Percentiles rank a stretch among this genome's conserved stretches.
Conservation (phyloP, 2,329 filamentous ascomycete genomes). For the Neophaeococcomyces aloes region DNA sequence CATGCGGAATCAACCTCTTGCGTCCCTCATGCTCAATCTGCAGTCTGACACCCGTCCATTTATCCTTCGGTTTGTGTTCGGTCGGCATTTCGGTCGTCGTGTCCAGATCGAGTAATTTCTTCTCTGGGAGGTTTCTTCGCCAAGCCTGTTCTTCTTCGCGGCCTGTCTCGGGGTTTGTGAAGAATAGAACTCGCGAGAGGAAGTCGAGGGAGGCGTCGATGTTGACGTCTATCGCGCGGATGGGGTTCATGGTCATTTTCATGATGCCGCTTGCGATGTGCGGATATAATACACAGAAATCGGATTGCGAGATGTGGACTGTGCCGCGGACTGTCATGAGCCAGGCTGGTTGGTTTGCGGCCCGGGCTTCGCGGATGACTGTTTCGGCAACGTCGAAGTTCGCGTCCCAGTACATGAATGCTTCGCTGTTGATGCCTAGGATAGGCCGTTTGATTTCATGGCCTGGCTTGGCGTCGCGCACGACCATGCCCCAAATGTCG, state of each 20-base stretch:
- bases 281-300: slow-evolving; percentile 56
- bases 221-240: slow-evolving; percentile 53
- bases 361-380: slow-evolving; percentile 47
- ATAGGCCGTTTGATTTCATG: slow-evolving; percentile 45
- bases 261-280: slow-evolving; percentile 47
- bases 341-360: slow-evolving; percentile 39
- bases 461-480: slow-evolving; percentile 27
- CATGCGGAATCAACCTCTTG: slow-evolving; percentile 14
- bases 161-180: slow-evolving; percentile 30
- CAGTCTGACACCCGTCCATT: slow-evolving; percentile 48
- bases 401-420: slow-evolving; percentile 58
- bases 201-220: slow-evolving; percentile 55
- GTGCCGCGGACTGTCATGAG: slow-evolving; percentile 48
- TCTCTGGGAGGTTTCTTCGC: slow-evolving; percentile 43
- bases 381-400: slow-evolving; percentile 51
- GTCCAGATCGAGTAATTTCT: slow-evolving; percentile 40
- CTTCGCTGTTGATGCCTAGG: slow-evolving; percentile 55
- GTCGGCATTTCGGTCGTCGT: slow-evolving; percentile 40
- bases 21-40: slow-evolving; percentile 45
- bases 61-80: slow-evolving; percentile 46
- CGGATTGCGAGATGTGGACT: slow-evolving; percentile 55
- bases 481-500: slow-evolving; percentile 48
- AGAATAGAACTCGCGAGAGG: slow-evolving; percentile 42
- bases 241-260: slow-evolving; percentile 54
- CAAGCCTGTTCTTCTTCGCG: slow-evolving; percentile 33